These are phyloP conservation scores for Saitozyma podzolica DNA, from an alignment of 768 basidiomycete species.

Conservation along the genomic window DNA sequence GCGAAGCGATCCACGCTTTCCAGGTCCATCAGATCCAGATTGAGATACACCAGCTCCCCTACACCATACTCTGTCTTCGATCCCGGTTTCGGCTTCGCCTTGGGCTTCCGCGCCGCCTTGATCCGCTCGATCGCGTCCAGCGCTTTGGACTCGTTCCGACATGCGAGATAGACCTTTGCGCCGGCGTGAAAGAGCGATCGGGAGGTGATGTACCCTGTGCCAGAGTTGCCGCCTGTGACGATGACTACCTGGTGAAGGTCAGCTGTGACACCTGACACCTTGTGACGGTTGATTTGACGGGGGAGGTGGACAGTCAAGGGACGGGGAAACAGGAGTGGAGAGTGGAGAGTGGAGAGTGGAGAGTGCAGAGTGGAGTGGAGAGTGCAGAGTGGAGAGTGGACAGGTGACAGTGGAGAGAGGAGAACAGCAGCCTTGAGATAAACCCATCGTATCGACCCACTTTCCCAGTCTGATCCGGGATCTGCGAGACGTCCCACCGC, in stretches of 20 bases:
- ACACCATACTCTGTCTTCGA: too few species aligned
- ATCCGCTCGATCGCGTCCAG: conserved; percentile 33
- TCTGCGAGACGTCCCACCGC: conserved; percentile 25
- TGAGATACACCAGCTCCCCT: conserved; percentile 27
- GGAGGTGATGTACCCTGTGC: conserved; percentile 36
- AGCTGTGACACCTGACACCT: not conserved
- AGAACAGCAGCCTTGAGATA: too few species aligned
- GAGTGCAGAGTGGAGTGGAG: too few species aligned
- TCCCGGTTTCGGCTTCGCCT: not conserved
- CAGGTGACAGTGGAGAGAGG: too few species aligned
- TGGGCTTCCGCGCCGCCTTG: not conserved
- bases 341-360: too few species aligned
- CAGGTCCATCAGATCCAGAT: conserved; percentile 43
- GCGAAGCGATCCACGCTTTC: conserved; percentile 28
- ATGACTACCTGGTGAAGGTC: conserved; percentile 23
- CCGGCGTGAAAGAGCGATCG: conserved; percentile 35
- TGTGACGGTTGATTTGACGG: not conserved
- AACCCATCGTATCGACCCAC: conserved; percentile 10
- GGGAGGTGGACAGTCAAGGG: not conserved
- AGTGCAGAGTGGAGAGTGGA: too few species aligned
- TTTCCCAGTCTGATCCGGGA: conserved; percentile 41
- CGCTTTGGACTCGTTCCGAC: conserved; percentile 26
- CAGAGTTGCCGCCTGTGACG: conserved; percentile 44
- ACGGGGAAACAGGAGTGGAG: too few species aligned
- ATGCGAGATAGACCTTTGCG: conserved; percentile 42